phyloP scores from a whole-genome alignment of 306 rosid species.

The Casuarina glauca region DNA sequence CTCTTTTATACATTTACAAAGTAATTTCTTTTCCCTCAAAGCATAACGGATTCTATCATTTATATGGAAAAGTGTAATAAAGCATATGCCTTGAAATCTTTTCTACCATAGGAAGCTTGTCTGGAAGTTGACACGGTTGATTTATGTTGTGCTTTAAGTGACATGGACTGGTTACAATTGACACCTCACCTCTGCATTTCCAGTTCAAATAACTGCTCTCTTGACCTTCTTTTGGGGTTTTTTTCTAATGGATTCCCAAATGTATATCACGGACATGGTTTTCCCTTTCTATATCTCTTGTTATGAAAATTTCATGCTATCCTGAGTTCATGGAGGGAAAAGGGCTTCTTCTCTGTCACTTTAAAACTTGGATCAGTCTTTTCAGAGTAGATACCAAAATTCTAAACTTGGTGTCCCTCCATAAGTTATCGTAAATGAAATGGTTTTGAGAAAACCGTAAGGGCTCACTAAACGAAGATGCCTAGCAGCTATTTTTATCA shows the following conservation, averaged over 20 bases:
- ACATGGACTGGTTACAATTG: neutral
- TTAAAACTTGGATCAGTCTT: neutral
- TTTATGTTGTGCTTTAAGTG: neutral
- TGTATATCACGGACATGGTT: too few species aligned
- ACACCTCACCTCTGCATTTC: neutral
- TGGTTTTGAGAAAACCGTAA: neutral
- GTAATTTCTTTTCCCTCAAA: neutral
- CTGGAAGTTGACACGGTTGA: neutral
- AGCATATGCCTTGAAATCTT: neutral
- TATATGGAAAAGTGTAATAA: neutral
- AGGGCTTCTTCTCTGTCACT: too few species aligned
- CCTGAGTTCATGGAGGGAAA: too few species aligned
- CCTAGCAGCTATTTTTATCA: neutral
- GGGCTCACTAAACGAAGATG: neutral
- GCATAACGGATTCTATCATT: neutral
- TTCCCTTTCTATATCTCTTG: too few species aligned
- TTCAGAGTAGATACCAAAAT: neutral
- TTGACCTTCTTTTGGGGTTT: neutral
- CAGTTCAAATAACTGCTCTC: neutral
- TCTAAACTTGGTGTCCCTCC: neutral
- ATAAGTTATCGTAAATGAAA: neutral
- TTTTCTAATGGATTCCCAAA: neutral
- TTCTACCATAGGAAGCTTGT: neutral
- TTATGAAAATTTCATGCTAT: too few species aligned
- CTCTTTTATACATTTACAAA: neutral